These are phyloP conservation scores for Musa beccarii DNA, from an alignment of 176 grass and related monocot genomes.

Conservation along the genomic window DNA sequence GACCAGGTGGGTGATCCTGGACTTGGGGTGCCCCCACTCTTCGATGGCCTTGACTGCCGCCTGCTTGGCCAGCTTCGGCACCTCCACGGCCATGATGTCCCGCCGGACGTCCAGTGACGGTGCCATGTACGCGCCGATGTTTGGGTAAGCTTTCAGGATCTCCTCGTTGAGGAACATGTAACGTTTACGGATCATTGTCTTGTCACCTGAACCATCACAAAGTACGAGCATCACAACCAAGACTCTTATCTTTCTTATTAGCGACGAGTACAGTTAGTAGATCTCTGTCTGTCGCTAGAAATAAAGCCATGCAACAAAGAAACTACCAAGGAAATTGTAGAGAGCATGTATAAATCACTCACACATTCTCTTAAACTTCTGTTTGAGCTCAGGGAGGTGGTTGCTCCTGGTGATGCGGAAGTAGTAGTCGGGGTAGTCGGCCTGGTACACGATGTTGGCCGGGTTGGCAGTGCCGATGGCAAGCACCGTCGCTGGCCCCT, in stretches of 20 bases:
- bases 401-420: background rate
- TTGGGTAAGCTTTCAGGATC: background rate
- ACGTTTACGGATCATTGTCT: background rate
- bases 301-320: background rate
- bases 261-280: too few relatives aligned
- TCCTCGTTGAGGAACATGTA: background rate
- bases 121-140: background rate
- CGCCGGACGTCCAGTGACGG: background rate
- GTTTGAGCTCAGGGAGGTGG: background rate
- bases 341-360: background rate
- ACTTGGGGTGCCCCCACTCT: background rate
- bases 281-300: background rate
- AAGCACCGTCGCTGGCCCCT: background rate
- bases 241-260: background rate
- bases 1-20: background rate
- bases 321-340: background rate
- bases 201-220: background rate
- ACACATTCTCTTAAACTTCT: background rate
- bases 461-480: constrained; percentile 1
- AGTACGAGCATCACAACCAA: background rate
- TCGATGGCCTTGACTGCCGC: background rate
- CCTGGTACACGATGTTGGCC: background rate
- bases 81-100: background rate
- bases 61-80: background rate
- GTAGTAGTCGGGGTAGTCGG: background rate